Evolutionary conservation across 2,329 filamentous ascomycete species (phyloP).

Genomic region (Verticillium nubilum): DNA sequence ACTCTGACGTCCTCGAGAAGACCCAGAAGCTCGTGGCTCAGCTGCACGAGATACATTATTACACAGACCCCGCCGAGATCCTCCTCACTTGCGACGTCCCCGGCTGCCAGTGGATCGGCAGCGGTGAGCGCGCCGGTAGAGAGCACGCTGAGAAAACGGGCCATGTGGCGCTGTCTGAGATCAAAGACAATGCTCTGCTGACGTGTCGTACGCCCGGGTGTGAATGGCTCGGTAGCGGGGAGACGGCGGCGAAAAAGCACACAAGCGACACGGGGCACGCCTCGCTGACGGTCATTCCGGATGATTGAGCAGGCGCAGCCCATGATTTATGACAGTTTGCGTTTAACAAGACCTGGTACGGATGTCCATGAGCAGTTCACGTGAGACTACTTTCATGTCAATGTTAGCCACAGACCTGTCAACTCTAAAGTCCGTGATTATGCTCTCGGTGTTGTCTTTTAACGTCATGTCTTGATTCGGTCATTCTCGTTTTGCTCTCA

Average conservation of each 20-base stretch:
- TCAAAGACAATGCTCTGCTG: slow-evolving; percentile 73
- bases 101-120: slow-evolving; percentile 60
- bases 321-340: background rate
- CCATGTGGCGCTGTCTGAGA: slow-evolving; percentile 53
- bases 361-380: no score
- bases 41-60: slow-evolving; percentile 71
- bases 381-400: no score
- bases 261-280: slow-evolving; percentile 55
- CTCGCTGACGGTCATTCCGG: slow-evolving; percentile 30
- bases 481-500: no score
- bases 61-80: slow-evolving; percentile 80
- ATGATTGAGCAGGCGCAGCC: slow-evolving; percentile 16
- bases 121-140: slow-evolving; percentile 58
- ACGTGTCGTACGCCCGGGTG: slow-evolving; percentile 63
- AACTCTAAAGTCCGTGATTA: no score
- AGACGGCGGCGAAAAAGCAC: slow-evolving; percentile 53
- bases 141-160: slow-evolving; percentile 58
- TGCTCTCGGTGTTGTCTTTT: no score
- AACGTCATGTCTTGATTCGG: no score
- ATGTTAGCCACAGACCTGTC: no score
- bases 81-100: slow-evolving; percentile 66
- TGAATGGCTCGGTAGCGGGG: slow-evolving; percentile 60
- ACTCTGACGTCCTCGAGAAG: slow-evolving; percentile 64
- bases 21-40: slow-evolving; percentile 60
- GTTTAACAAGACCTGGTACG: no score